Conservation (phyloP, 2,329 filamentous ascomycete genomes). For the Ophiosphaerella korrae region DNA sequence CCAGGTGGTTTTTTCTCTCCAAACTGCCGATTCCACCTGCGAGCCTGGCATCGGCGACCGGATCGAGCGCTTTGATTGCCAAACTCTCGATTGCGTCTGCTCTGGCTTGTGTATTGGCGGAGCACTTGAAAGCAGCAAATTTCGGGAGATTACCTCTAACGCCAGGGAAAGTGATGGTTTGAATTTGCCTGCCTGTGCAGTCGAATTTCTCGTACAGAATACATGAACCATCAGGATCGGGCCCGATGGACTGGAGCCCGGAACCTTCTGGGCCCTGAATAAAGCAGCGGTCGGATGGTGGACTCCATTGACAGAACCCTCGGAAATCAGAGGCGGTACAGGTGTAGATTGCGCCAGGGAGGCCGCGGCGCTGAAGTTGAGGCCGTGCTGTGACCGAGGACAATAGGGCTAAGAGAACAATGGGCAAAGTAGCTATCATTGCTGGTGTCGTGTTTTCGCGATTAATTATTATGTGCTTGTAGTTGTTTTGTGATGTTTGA, state of each 20-base stretch:
- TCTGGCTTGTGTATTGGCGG: conserved; percentile 13
- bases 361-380: conserved; percentile 34
- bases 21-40: conserved; percentile 32
- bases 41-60: conserved; percentile 17
- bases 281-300: conserved; percentile 28
- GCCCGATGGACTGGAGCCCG: conserved; percentile 36
- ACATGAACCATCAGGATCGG: conserved; percentile 37
- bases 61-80: conserved; percentile 3
- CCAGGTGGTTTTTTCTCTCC: conserved; percentile 24
- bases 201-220: conserved; percentile 26
- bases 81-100: neutral
- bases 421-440: conserved; percentile 7
- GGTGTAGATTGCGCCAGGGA: conserved; percentile 43
- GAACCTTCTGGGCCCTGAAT: conserved; percentile 27
- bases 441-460: neutral
- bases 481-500: conserved; percentile 5
- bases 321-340: conserved; percentile 35
- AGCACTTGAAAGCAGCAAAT: conserved; percentile 35
- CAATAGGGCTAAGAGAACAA: conserved; percentile 15
- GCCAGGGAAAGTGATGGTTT: conserved; percentile 34
- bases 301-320: conserved; percentile 36
- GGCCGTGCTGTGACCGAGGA: conserved; percentile 14
- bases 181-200: conserved; percentile 27
- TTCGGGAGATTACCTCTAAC: conserved; percentile 18
- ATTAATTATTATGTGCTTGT: conserved; percentile 6